Percentiles rank a stretch among this genome's conserved stretches.
These are phyloP conservation scores for Aspergillus sergii DNA, from an alignment of 2,329 filamentous ascomycete species.

Conservation along the genomic window DNA sequence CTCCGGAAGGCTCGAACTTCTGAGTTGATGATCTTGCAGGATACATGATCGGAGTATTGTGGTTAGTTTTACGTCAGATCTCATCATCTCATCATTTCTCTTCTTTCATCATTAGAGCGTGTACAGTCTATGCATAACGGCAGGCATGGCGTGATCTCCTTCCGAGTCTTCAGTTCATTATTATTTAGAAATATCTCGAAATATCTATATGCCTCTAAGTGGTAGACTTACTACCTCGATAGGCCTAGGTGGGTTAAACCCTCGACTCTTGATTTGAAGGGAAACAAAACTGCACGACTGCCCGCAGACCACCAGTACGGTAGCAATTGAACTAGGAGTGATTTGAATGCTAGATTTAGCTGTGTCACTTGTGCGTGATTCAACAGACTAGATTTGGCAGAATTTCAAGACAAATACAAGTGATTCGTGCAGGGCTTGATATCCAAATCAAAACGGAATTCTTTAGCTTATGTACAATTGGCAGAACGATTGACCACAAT, in stretches of 20 bases:
- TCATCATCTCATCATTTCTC: conserved; percentile 25
- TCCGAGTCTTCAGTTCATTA: conserved; percentile 23
- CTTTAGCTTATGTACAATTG: not conserved
- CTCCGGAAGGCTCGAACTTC: conserved; percentile 77
- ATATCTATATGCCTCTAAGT: not conserved
- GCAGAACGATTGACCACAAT: not conserved
- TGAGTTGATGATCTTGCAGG: conserved; percentile 28
- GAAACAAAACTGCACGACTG: no score
- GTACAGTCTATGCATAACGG: conserved; percentile 43
- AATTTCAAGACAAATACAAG: not conserved
- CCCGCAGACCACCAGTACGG: not conserved
- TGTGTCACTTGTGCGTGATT: not conserved
- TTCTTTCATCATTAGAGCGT: conserved; percentile 33
- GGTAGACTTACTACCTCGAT: not conserved
- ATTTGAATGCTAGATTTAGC: not conserved
- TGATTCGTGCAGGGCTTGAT: not conserved
- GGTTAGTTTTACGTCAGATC: conserved; percentile 28
- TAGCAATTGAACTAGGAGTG: not conserved
- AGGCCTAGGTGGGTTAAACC: not conserved
- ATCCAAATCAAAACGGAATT: not conserved
- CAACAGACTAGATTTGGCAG: not conserved
- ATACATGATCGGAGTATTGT: conserved; percentile 33
- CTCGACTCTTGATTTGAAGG: not conserved
- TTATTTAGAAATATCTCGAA: conserved; percentile 14
- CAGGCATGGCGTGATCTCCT: conserved; percentile 35